Conservation (phyloP, 345 rosid genomes). For the Camelina hispida region DNA sequence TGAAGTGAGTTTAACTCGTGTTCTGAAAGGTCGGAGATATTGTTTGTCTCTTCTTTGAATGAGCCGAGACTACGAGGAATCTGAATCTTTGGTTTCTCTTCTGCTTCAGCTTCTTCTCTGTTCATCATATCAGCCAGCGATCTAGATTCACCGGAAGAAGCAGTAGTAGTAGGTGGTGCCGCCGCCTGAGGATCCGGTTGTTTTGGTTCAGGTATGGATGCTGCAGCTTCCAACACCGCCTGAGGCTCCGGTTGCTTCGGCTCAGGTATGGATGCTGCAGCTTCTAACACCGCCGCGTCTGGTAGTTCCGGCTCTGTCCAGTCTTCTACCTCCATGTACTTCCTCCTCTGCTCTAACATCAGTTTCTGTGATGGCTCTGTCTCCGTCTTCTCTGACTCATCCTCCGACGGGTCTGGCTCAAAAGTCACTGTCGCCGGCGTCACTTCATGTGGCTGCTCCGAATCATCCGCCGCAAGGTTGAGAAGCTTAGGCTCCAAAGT, state of each 20-base stretch:
- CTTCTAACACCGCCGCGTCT: slow-evolving; percentile 41
- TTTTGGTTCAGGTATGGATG: slow-evolving; percentile 28
- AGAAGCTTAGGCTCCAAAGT: neutral
- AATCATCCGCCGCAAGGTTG: slow-evolving; percentile 8
- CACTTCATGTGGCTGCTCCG: neutral
- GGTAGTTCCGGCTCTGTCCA: slow-evolving; percentile 48
- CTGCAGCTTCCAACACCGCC: slow-evolving; percentile 40
- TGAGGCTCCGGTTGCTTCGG: slow-evolving; percentile 7
- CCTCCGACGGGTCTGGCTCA: slow-evolving; percentile 15
- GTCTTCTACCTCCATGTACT: slow-evolving; percentile 39
- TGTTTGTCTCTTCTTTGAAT: slow-evolving; percentile 74
- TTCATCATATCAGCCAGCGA: slow-evolving; percentile 53
- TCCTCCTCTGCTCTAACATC: slow-evolving; percentile 37
- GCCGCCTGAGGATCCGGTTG: neutral
- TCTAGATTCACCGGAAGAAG: slow-evolving; percentile 37
- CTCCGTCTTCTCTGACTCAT: neutral
- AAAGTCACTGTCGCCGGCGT: neutral
- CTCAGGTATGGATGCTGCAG: slow-evolving; percentile 37
- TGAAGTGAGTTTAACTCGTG: slow-evolving; percentile 52
- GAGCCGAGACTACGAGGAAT: slow-evolving; percentile 52
- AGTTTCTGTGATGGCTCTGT: slow-evolving; percentile 15
- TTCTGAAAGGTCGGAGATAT: slow-evolving; percentile 60
- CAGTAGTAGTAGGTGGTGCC: neutral
- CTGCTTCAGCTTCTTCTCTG: slow-evolving; percentile 51
- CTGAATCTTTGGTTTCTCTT: slow-evolving; percentile 44